Percentiles rank a stretch among this genome's conserved stretches.
phyloP scores from a whole-genome alignment of 1,284 basidiomycete species.

The Sporisorium reilianum region DNA sequence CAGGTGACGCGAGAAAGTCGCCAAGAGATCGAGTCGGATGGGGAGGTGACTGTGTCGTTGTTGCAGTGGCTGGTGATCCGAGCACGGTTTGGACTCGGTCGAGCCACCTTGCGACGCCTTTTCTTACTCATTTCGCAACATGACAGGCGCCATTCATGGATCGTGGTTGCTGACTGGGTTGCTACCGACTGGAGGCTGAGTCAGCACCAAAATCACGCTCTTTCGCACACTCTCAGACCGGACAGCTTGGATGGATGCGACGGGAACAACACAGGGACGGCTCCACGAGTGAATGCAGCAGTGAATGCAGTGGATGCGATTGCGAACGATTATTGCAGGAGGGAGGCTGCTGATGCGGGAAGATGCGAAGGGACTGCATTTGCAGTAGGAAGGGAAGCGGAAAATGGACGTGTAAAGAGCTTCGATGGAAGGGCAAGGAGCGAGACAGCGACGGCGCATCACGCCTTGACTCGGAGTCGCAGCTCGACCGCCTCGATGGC shows the following conservation, averaged over 20 bases:
- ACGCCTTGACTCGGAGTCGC: slow-evolving; percentile 32
- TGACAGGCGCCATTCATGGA: neutral
- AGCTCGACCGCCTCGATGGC: slow-evolving; percentile 59
- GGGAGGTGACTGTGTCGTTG: neutral
- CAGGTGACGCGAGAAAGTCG: neutral
- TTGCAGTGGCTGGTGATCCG: neutral
- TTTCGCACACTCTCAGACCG: neutral
- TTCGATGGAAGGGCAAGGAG: neutral
- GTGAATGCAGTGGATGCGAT: slow-evolving; percentile 1
- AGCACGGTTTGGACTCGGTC: neutral
- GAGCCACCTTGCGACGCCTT: slow-evolving; percentile 1
- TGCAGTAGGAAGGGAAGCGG: neutral
- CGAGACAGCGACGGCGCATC: neutral
- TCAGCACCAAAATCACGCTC: neutral
- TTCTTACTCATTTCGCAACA: neutral
- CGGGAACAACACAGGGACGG: neutral
- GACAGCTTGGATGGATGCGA: neutral
- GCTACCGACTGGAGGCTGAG: slow-evolving; percentile 1
- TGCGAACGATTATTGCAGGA: neutral
- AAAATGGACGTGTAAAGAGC: neutral
- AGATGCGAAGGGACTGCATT: neutral
- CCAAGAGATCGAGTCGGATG: neutral
- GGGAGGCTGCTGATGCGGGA: neutral
- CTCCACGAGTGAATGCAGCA: neutral
- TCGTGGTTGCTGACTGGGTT: neutral